phyloP scores from a whole-genome alignment of 805 yeast genomes.

The Soucietia sequanensis region DNA sequence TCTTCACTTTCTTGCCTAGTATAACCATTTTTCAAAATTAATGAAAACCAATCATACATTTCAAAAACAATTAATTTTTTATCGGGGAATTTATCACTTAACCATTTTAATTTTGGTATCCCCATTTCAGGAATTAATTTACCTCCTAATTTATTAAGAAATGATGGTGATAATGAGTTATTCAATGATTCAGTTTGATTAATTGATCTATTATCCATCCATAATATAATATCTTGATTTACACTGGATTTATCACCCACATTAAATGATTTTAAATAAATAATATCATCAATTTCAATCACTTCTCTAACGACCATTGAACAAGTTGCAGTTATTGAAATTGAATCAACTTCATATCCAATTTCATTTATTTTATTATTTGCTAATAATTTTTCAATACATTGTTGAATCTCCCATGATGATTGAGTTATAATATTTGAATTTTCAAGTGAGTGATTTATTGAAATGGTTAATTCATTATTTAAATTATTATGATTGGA shows the following conservation, averaged over 20 bases:
- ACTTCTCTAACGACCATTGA: conserved; percentile 49
- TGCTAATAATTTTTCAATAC: no score
- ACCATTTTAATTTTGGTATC: conserved; percentile 47
- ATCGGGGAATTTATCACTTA: conserved; percentile 22
- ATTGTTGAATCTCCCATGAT: conserved; percentile 33
- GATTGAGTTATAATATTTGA: conserved; percentile 37
- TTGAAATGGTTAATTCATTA: no score
- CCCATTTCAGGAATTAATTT: conserved; percentile 57
- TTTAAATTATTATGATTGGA: conserved; percentile 13
- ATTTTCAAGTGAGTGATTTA: no score
- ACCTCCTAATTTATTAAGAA: conserved; percentile 36
- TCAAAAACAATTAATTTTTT: conserved; percentile 43
- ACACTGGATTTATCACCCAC: conserved; percentile 14
- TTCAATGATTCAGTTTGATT: conserved; percentile 32
- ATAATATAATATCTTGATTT: conserved; percentile 48
- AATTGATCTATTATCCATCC: conserved; percentile 57
- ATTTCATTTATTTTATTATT: no score
- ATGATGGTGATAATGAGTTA: conserved; percentile 15
- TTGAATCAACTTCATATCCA: no score
- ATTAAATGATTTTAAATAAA: conserved; percentile 33
- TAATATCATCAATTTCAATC: conserved; percentile 8
- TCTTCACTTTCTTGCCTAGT: no score
- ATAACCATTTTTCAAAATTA: conserved; percentile 26
- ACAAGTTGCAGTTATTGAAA: conserved; percentile 61
- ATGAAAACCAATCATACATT: conserved; percentile 48